Evolutionary conservation across 805 yeast species (phyloP).

Genomic region (Suhomyces pyralidae): DNA sequence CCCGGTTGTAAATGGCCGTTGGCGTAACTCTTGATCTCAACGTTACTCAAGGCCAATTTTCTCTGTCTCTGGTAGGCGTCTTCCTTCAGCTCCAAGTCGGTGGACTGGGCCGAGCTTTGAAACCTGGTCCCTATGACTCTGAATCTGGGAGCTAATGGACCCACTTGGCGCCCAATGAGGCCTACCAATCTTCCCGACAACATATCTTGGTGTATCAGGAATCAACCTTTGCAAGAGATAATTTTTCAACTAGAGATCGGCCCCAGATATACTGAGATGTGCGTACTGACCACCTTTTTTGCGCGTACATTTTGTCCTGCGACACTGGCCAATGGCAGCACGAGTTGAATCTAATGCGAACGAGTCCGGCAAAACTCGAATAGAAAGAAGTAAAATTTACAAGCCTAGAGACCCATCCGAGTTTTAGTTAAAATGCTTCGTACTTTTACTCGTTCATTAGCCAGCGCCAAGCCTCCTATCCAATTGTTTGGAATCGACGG

Average conservation of each 20-base stretch:
- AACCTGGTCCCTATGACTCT: background rate
- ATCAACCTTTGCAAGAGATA: background rate
- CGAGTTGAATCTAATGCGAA: background rate
- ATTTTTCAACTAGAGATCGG: background rate
- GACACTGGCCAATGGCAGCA: constrained; percentile 2
- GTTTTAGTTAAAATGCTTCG: constrained; percentile 34
- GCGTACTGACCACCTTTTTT: background rate
- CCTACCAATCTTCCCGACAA: constrained; percentile 3
- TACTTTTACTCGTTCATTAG: constrained; percentile 63
- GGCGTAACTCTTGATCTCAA: constrained; percentile 69
- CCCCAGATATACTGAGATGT: background rate
- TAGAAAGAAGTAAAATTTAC: background rate
- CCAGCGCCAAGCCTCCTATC: constrained; percentile 84
- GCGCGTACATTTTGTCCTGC: background rate
- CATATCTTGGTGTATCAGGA: background rate
- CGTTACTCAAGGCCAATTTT: constrained; percentile 65
- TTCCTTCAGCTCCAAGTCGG: constrained; percentile 80
- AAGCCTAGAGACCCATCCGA: background rate
- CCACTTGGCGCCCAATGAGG: background rate
- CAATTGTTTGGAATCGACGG: constrained; percentile 95
- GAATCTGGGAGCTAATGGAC: background rate
- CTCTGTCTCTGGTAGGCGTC: constrained; percentile 66
- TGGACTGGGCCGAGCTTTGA: constrained; percentile 28
- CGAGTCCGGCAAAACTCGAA: background rate
- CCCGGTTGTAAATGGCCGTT: constrained; percentile 78